These are phyloP conservation scores for Colletotrichum lindemuthianum DNA, from an alignment of 2,329 filamentous ascomycete genomes.

Conservation along the genomic window DNA sequence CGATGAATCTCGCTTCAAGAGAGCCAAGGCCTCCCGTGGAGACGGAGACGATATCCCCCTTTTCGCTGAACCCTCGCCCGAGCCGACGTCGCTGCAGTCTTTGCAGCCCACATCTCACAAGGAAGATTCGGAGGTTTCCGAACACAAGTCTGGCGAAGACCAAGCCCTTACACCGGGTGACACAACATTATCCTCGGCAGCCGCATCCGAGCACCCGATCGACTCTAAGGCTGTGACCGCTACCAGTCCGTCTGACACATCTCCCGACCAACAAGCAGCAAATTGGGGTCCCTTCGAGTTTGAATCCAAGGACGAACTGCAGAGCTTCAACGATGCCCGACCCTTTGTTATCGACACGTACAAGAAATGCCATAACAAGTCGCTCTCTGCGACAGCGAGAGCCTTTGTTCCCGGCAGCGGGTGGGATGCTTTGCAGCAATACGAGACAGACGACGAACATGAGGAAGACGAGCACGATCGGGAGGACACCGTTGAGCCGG, in stretches of 20 bases:
- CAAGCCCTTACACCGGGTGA: conserved; percentile 58
- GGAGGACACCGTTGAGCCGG: conserved; percentile 35
- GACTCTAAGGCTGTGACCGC: conserved; percentile 61
- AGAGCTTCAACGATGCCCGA: conserved; percentile 62
- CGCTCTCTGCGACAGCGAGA: conserved; percentile 76
- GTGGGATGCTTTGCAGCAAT: conserved; percentile 19
- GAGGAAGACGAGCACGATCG: conserved; percentile 36
- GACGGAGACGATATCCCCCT: conserved; percentile 79
- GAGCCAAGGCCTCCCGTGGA: conserved; percentile 71
- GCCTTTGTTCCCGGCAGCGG: conserved; percentile 68
- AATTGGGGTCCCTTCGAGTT: conserved; percentile 72
- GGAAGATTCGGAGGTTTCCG: conserved; percentile 26
- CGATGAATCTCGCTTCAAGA: conserved; percentile 80
- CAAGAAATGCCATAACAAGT: conserved; percentile 59
- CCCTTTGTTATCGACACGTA: conserved; percentile 58
- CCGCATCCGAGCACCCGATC: conserved; percentile 59
- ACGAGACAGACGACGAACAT: conserved; percentile 36
- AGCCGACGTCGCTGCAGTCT: conserved; percentile 38
- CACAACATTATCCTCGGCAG: conserved; percentile 64
- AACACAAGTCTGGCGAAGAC: conserved; percentile 44
- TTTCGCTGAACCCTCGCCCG: conserved; percentile 69
- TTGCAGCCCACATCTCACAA: conserved; percentile 17
- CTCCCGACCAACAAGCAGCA: conserved; percentile 58
- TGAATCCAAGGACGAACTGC: conserved; percentile 57
- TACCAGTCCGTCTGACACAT: conserved; percentile 63